Evolutionary conservation across 306 rosid species (phyloP), one percentile per base, ranked within the genome.

Genomic region (Castanea crenata): DNA sequence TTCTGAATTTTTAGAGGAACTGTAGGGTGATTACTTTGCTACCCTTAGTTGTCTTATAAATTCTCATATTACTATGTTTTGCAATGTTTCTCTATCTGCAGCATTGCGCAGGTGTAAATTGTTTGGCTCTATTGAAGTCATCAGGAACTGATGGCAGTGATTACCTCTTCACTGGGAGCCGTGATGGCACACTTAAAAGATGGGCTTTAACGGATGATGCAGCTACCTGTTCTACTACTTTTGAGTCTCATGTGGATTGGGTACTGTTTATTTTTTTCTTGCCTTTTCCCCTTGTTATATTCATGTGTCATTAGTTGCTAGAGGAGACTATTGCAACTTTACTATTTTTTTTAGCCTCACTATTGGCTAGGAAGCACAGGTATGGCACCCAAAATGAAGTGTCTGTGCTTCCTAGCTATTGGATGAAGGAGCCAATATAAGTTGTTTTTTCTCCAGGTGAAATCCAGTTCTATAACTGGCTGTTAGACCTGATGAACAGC

Each of bases 221-320:
- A 44, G 93, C 92, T 38, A 88, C 94, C 32, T 95, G 94, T 86
- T 89, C 99, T 64, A 88, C 98, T 52, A 95, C 99, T 68, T 95
- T 91, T 69, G 99, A 95, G 88, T 95, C 99, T 88, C 99, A 95
- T 62, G 99, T 95, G 81, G 99, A 95, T 77, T 95, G 99, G 99
- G 99, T 95, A 95, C n/a, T 29, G 21, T 73, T 38, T 63, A 5
- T 76, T 58, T 38, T 20, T 32, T 59, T 21, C 16, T 44, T 59
- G 3, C 29, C 32, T 78, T 38, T 14, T 59, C 14, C 51, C 64
- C n/a, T 76, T 71, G 38, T 67, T 81, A 63, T 71, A 55, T 58
- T 29, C 16, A 38, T 3, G 7, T 31, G 41, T 71, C 62, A 11
- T 9, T 56, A 31, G 23, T 57, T 67, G 23, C 73, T 14, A 44